Percentiles rank a stretch among this genome's conserved stretches.
Evolutionary conservation across 495 filamentous ascomycete species (phyloP).

Genomic region (Penicillium cosmopolitanum): DNA sequence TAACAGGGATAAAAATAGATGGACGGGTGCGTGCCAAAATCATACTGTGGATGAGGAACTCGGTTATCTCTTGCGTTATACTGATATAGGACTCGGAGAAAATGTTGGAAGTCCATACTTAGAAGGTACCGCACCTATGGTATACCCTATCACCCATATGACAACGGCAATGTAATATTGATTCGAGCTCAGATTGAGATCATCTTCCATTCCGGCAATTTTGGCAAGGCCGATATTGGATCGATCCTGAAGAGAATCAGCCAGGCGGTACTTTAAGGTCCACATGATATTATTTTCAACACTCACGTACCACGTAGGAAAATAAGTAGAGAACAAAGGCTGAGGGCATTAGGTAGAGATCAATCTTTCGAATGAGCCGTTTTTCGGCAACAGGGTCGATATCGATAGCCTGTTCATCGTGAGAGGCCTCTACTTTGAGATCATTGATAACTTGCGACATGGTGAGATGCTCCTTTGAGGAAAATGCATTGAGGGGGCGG

Average conservation of each 20-base stretch:
- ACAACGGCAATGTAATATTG: slow-evolving; percentile 5
- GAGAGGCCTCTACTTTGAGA: background rate
- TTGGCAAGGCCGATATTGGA: background rate
- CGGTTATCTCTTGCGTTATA: too few species aligned
- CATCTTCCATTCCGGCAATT: background rate
- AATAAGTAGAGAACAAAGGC: background rate
- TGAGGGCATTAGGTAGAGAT: background rate
- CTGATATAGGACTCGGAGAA: too few species aligned
- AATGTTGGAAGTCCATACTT: background rate
- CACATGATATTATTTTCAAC: too few species aligned
- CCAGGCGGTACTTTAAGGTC: too few species aligned
- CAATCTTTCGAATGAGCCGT: background rate
- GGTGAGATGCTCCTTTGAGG: background rate
- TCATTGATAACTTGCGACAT: background rate
- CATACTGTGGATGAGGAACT: background rate
- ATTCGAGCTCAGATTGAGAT: background rate
- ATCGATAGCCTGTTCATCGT: background rate
- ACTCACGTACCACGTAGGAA: background rate
- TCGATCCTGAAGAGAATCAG: background rate
- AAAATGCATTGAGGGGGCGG: background rate
- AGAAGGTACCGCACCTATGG: slow-evolving; percentile 5
- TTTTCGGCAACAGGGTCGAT: background rate
- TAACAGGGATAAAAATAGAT: background rate
- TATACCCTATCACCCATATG: slow-evolving; percentile 8
- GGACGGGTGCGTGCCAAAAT: background rate